Base-by-base conservation (phyloP, 768 basidiomycete genomes). In the Mycena crocata region DNA sequence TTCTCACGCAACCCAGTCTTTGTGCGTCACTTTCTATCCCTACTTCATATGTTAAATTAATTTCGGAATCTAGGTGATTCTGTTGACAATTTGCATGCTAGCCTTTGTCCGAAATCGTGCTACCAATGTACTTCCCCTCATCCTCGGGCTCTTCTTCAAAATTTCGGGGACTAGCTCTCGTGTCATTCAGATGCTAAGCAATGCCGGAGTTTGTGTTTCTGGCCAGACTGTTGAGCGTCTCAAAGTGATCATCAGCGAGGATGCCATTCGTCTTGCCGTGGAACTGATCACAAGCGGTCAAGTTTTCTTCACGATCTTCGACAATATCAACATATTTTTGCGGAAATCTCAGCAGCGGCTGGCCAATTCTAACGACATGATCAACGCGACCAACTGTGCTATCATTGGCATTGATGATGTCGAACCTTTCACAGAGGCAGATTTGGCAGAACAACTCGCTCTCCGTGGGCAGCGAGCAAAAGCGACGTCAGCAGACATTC, bases 261-360 rank as follows among this genome's bases (percentile, higher is more conserved):
- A 76, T 46, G 72, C 74, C n/a, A 72, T 72, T 9, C 14, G 26
- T 14, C 52, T 58, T 32, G 75, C 76, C 9, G 51, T 66, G 19
- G 63, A 74, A 10, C 71, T 75, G n/a, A 69, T 77, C 13, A 67
- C 34, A n/a, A 73, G 69, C 30, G 69, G 69, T n/a, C 39, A 67
- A 21, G 61, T 69, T 7, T 72, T 68, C n/a, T 65, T 62, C 32
- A 61, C 56, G 21, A 73, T 75, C 31, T 78, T 75, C 62, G 75
- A 79, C 61, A 78, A 79, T 57, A 76, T 78, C 73, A 79, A 79
- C 42, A 67, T 79, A 31, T 78, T 71, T 49, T 59, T 77, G 2
- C 71, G 74, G 31, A 78, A n/a, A n/a, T n/a, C n/a, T n/a, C n/a
- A n/a, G n/a, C n/a, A n/a, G n/a, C n/a, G n/a, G n/a, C n/a, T n/a